Conservation (phyloP, 805 yeast genomes). For the Kuraishia piskuri region DNA sequence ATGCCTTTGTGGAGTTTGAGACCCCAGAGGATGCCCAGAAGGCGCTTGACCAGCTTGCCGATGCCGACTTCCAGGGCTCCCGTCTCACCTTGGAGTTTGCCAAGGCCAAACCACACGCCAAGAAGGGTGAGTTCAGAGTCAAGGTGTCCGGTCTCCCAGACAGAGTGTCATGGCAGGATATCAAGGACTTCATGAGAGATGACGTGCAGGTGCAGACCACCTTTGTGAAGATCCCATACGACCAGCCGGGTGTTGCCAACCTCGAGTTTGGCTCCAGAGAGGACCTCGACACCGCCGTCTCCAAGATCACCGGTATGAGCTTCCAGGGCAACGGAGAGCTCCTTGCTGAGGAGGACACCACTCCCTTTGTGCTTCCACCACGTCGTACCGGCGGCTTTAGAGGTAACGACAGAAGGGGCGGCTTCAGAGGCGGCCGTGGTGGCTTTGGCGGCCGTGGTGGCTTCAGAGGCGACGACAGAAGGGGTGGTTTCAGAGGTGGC, state of each 20-base stretch:
- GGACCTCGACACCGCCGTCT: slow-evolving; percentile 66
- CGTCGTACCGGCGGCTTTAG: slow-evolving; percentile 29
- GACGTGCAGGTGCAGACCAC: slow-evolving; percentile 57
- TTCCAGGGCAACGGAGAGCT: slow-evolving; percentile 58
- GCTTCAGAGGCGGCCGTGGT: slow-evolving; percentile 38
- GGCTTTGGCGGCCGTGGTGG: slow-evolving; percentile 31
- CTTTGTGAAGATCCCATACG: slow-evolving; percentile 44
- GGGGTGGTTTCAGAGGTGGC: slow-evolving; percentile 32
- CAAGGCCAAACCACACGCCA: slow-evolving; percentile 42
- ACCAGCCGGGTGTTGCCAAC: slow-evolving; percentile 35
- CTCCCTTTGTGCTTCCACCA: slow-evolving; percentile 42
- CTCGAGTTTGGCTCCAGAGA: slow-evolving; percentile 59
- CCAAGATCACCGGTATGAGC: slow-evolving; percentile 61
- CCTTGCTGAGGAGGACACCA: slow-evolving; percentile 70
- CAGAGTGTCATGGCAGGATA: slow-evolving; percentile 78
- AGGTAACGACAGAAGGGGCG: slow-evolving; percentile 34
- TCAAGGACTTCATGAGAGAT: slow-evolving; percentile 84
- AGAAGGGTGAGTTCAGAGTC: slow-evolving; percentile 69
- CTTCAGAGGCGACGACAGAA: slow-evolving; percentile 32
- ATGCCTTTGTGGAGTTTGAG: slow-evolving; percentile 84
- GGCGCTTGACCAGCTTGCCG: slow-evolving; percentile 38
- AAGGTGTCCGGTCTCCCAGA: slow-evolving; percentile 65
- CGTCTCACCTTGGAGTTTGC: slow-evolving; percentile 45
- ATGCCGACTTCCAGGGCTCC: slow-evolving; percentile 40
- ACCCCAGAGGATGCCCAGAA: slow-evolving; percentile 44